Evolutionary conservation across 2,329 filamentous ascomycete species (phyloP).

Genomic region (Coniochaeta sp.): DNA sequence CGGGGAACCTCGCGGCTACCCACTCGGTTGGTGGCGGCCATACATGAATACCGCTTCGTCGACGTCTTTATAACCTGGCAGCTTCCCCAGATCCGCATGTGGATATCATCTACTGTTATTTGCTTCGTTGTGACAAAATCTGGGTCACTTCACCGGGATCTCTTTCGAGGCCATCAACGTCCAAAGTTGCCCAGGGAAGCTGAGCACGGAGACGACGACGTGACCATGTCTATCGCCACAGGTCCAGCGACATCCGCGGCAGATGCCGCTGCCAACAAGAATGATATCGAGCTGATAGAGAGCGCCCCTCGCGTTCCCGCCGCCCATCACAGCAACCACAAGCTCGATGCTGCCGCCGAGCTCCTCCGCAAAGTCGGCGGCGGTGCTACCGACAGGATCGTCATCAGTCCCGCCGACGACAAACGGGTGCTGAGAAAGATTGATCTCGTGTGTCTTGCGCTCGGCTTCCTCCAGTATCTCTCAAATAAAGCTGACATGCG

Average conservation of each 20-base stretch:
- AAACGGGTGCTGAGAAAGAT: slow-evolving; percentile 41
- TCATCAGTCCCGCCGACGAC: slow-evolving; percentile 45
- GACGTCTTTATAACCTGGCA: neutral
- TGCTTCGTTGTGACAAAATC: too few species aligned
- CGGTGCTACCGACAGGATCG: slow-evolving; percentile 27
- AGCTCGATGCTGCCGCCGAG: slow-evolving; percentile 10
- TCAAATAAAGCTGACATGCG: neutral
- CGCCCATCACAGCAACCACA: neutral
- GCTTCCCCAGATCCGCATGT: neutral
- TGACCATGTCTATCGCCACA: neutral
- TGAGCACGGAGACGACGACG: neutral
- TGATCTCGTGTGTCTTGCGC: slow-evolving; percentile 26
- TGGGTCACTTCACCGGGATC: too few species aligned
- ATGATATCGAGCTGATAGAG: slow-evolving; percentile 10
- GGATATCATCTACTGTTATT: too few species aligned
- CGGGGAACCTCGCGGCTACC: neutral
- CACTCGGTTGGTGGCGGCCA: neutral
- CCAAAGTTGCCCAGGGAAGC: neutral
- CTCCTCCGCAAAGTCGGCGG: slow-evolving; percentile 10
- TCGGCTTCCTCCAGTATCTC: neutral
- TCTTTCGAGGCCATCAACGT: too few species aligned
- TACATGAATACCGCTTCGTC: neutral
- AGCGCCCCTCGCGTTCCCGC: neutral
- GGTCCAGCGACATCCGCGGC: neutral
- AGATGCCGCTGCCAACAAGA: slow-evolving; percentile 3